A percentile compares a stretch with the other conserved stretches of the same genome.
These are phyloP conservation scores for Rhodotorula babjevae DNA, from an alignment of 768 basidiomycete species.

Conservation along the genomic window DNA sequence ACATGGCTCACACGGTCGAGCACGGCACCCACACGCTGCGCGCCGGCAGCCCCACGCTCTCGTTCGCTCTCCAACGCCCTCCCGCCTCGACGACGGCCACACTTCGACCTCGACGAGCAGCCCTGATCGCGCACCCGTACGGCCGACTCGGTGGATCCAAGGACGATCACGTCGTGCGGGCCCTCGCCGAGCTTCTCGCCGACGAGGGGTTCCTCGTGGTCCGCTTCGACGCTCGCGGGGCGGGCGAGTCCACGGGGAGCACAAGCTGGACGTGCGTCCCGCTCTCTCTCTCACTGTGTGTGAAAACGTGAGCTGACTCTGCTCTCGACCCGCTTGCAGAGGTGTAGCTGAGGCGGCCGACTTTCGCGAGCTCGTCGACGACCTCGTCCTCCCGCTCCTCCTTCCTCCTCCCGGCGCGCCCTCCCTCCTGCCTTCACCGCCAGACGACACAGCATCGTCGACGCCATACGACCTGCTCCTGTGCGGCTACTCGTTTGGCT, in stretches of 20 bases:
- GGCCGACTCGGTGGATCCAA: slow-evolving; percentile 19
- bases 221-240: slow-evolving; percentile 14
- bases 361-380: slow-evolving; percentile 25
- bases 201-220: slow-evolving; percentile 6
- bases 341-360: slow-evolving; percentile 30
- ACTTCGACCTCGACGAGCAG: neutral
- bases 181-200: neutral
- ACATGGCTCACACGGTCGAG: neutral
- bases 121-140: slow-evolving; percentile 27
- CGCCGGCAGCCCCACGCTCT: neutral
- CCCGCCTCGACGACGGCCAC: no score
- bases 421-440: neutral
- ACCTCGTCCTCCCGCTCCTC: slow-evolving; percentile 17
- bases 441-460: neutral
- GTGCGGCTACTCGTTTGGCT: slow-evolving; percentile 40
- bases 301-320: no score
- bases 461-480: slow-evolving; percentile 6
- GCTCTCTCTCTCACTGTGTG: no score
- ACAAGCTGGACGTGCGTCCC: slow-evolving; percentile 29
- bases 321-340: neutral
- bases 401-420: neutral
- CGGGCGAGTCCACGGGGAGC: slow-evolving; percentile 8
- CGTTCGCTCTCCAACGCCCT: slow-evolving; percentile 6
- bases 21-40: neutral
- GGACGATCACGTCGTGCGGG: slow-evolving; percentile 18